Conservation (phyloP, 2,329 filamentous ascomycete species). For the Phialemonium atrogriseum region DNA sequence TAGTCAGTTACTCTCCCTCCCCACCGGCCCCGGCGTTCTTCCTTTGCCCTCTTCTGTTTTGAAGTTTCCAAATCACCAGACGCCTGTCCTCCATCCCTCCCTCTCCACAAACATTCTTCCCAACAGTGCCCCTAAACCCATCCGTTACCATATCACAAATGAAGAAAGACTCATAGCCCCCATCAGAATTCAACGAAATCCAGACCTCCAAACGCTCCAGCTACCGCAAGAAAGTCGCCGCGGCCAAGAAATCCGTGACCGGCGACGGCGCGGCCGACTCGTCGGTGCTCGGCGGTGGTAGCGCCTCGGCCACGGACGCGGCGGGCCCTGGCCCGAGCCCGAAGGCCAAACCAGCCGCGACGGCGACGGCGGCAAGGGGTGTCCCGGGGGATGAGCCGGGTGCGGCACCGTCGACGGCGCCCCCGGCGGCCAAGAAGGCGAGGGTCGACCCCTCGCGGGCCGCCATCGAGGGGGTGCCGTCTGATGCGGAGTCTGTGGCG, state of each 20-base stretch:
- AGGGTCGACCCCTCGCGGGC: too few species aligned
- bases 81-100: slow-evolving; percentile 1
- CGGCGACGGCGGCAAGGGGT: slow-evolving; percentile 11
- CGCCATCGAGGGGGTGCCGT: too few species aligned
- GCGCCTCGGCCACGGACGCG: slow-evolving; percentile 15
- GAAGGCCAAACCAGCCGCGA: slow-evolving; percentile 11
- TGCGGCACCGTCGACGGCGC: too few species aligned
- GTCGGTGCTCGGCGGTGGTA: slow-evolving; percentile 22
- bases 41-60: too few species aligned
- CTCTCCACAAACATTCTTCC: background rate
- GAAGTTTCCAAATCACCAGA: too few species aligned
- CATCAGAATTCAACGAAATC: slow-evolving; percentile 60
- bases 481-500: slow-evolving; percentile 24
- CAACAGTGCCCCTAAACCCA: too few species aligned
- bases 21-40: slow-evolving; percentile 3
- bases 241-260: slow-evolving; percentile 42
- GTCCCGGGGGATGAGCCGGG: slow-evolving; percentile 13
- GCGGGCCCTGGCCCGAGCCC: slow-evolving; percentile 10
- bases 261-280: slow-evolving; percentile 18
- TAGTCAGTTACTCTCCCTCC: slow-evolving; percentile 43
- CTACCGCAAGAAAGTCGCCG: slow-evolving; percentile 62
- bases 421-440: slow-evolving; percentile 29
- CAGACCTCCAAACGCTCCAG: slow-evolving; percentile 68
- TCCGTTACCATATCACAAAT: too few species aligned
- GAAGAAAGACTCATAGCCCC: too few species aligned